These are phyloP conservation scores for Microbotryum violaceum DNA, from an alignment of 1,284 basidiomycete genomes.

Conservation along the genomic window DNA sequence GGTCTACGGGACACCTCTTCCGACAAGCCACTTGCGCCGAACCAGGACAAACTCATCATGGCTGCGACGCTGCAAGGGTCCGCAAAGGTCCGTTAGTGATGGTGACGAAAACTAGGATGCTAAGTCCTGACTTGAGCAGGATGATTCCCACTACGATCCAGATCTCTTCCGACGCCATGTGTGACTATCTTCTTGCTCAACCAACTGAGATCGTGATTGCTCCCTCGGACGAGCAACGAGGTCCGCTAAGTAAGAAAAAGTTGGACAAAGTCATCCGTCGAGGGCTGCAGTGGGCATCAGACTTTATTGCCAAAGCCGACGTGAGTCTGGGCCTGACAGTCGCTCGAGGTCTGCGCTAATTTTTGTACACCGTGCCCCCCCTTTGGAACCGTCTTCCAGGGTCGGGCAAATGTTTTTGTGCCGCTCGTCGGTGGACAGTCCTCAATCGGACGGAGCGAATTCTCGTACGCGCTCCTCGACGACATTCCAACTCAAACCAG, in stretches of 20 bases:
- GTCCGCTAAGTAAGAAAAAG: slow-evolving; percentile 59
- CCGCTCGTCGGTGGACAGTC: slow-evolving; percentile 59
- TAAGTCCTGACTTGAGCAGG: not conserved
- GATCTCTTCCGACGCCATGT: slow-evolving; percentile 55
- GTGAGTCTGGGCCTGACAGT: not conserved
- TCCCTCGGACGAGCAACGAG: slow-evolving; percentile 61
- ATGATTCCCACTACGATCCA: slow-evolving; percentile 36
- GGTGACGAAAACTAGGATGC: not conserved
- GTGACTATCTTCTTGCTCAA: slow-evolving; percentile 48
- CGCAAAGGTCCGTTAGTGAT: slow-evolving; percentile 50
- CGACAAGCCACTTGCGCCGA: slow-evolving; percentile 57
- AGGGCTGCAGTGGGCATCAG: slow-evolving; percentile 54
- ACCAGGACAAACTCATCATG: slow-evolving; percentile 53
- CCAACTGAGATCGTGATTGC: slow-evolving; percentile 64
- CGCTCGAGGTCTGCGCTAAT: not conserved
- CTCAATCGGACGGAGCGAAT: slow-evolving; percentile 53
- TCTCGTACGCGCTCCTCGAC: slow-evolving; percentile 55
- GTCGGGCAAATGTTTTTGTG: slow-evolving; percentile 50
- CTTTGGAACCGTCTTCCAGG: slow-evolving; percentile 24
- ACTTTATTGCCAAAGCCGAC: slow-evolving; percentile 44
- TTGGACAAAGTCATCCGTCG: slow-evolving; percentile 64
- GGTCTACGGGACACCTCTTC: slow-evolving; percentile 60
- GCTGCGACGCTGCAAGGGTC: slow-evolving; percentile 60
- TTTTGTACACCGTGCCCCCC: not conserved
- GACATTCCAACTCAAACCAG: slow-evolving; percentile 53